Evolutionary conservation across 441 rosid species (phyloP), one percentile per base, ranked within the genome.

Genomic region (Populus trichocarpa): DNA sequence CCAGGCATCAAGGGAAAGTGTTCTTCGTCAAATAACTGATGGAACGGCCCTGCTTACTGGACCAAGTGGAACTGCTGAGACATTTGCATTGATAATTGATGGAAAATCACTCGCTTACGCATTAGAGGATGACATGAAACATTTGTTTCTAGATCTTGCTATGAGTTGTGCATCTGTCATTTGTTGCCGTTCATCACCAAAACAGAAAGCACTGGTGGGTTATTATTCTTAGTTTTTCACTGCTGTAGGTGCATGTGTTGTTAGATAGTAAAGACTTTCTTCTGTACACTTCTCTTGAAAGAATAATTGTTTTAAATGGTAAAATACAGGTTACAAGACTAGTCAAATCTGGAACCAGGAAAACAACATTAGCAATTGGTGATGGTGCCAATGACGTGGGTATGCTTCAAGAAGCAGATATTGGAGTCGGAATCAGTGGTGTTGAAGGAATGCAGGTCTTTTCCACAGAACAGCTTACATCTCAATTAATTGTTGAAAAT

Each of bases 321-420:
- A 65, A 64, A 38, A 76, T 32, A 67, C 83, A 95, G 98, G 96
- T 95, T 65, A 92, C 98, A 8, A 88, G 92, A 79, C 83, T 93
- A 80, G 98, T 95, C 16, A 95, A 95, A 85, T 85, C 70, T 71
- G 89, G 88, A 84, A 90, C 92, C 0, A 90, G 91, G 32, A 90
- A 86, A 75, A 91, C 98, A 81, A 95, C 96, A 69, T 86, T 93
- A 75, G 99, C 93, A 20, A 88, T 95, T 40, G 98, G 99, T 26
- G 99, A 95, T 84, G 98, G 99, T n/a, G 99, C 99, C 53, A 95
- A 95, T 70, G 99, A 95, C 81, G 99, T 95, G 13, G 99, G 99
- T 26, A 95, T 95, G 99, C 97, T 95, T 78, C 99, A 93, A 85
- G 99, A 95, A 87, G 99, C 99, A 16, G 97, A 95, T 75, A 93